Base-by-base conservation (phyloP, 2,329 filamentous ascomycete genomes). In the Cercospora sesami region DNA sequence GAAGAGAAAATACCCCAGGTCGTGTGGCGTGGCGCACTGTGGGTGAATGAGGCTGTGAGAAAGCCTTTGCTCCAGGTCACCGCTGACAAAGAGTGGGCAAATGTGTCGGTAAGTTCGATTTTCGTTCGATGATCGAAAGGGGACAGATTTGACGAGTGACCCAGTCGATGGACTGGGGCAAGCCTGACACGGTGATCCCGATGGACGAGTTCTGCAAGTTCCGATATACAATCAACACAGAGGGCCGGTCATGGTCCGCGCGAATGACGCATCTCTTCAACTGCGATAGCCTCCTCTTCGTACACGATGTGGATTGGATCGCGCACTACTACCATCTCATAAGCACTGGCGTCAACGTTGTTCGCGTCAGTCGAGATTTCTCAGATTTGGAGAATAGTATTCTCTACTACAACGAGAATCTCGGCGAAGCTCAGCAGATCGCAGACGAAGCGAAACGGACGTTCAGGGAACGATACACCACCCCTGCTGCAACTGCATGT, bases 11-110 rank as follows among this genome's bases (percentile, higher is more conserved):
- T 74, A 9, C 73, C 70, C 7, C 74, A 77, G 60, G 71, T 73
- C 2, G 71, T 77, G 1, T 79, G 76, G 76, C 73, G 76, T 4
- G 76, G 75, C 8, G 74, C 74, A 1, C 70, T 73, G 18, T 72
- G 73, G 60, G 70, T 75, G 18, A 73, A 74, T 42, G 55, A 68
- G 7, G 69, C 68, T 23, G 69, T 78, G 9, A 71, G 77, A n/a
- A 66, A 77, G 23, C 69, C 74, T 16, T 69, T 81, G 14, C 30
- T 81, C 0, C 64, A 74, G 6, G 70, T 67, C 2, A 76, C 77
- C 2, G 61, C 72, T 2, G 78, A 73, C 1, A 77, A 79, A 65
- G 30, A 70, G 1, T 81, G 79, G 79, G 76, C 76, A 4, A 78
- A 81, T 68, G 78, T 81, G 0, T 68, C 73, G 21, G 74, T 69